These are phyloP conservation scores for Leishmania major DNA, from an alignment of 208 protist genomes.

Conservation along the genomic window DNA sequence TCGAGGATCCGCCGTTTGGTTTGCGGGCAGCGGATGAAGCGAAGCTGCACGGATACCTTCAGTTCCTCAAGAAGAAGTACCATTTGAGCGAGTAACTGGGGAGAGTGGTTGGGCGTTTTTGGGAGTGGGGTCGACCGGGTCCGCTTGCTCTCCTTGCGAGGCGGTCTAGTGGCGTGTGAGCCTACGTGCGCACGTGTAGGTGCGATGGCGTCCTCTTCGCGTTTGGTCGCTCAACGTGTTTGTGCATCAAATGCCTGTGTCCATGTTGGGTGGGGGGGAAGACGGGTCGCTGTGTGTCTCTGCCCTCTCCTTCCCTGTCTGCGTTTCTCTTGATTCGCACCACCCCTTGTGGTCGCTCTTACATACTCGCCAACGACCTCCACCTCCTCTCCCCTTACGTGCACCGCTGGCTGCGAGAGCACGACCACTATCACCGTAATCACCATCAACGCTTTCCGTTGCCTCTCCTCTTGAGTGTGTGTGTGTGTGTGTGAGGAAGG, in stretches of 20 bases:
- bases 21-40: slow-evolving; percentile 62
- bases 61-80: slow-evolving; percentile 71
- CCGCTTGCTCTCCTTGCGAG: not conserved
- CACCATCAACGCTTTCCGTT: not conserved
- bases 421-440: not conserved
- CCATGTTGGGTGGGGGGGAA: not conserved
- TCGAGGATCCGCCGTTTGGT: slow-evolving; percentile 74
- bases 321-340: not conserved
- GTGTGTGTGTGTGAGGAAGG: no score
- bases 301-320: not conserved
- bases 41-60: slow-evolving; percentile 66
- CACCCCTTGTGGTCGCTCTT: not conserved
- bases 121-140: not conserved
- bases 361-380: not conserved
- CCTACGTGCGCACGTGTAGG: not conserved
- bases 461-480: not conserved
- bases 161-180: not conserved
- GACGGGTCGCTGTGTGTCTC: not conserved
- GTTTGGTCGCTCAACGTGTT: not conserved
- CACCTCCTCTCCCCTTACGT: not conserved
- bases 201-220: not conserved
- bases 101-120: not conserved
- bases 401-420: not conserved
- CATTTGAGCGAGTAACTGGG: slow-evolving; percentile 6
- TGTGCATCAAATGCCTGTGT: not conserved